Conservation (phyloP, 2,329 filamentous ascomycete species). For the Alternaria incomplexa region DNA sequence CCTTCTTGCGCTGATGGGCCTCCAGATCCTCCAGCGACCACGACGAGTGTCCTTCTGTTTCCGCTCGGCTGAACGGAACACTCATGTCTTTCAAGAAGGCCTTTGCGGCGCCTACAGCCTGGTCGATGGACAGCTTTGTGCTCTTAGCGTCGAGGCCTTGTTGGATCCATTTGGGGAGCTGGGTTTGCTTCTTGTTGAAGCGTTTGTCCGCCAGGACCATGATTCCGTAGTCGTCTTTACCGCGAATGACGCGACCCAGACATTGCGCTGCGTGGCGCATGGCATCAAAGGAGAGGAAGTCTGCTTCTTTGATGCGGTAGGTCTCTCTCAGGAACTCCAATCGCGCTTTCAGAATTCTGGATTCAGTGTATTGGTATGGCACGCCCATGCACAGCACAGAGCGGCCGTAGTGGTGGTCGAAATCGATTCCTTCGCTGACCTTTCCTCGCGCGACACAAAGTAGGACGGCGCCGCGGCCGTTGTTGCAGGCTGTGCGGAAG, state of each 20-base stretch:
- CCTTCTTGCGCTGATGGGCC: conserved; percentile 76
- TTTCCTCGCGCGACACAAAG: conserved; percentile 96
- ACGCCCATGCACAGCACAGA: conserved; percentile 96
- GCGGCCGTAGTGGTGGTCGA: conserved; percentile 96
- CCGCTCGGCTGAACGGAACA: conserved; percentile 79
- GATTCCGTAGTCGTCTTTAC: conserved; percentile 99
- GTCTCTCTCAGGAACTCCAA: conserved; percentile 97
- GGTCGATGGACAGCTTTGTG: conserved; percentile 90
- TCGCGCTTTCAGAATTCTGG: conserved; percentile 91
- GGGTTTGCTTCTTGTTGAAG: conserved; percentile 87
- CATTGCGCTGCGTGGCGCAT: conserved; percentile 99
- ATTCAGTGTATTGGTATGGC: conserved; percentile 98
- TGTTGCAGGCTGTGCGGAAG: conserved; percentile 96
- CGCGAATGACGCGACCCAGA: conserved; percentile 88
- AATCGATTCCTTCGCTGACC: conserved; percentile 97
- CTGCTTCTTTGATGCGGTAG: conserved; percentile 94
- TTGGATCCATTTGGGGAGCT: conserved; percentile 96
- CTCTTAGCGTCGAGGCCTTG: conserved; percentile 85
- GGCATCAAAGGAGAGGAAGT: conserved; percentile 97
- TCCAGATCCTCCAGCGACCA: conserved; percentile 85
- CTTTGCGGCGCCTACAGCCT: conserved; percentile 88
- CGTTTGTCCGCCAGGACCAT: conserved; percentile 96
- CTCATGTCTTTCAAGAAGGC: conserved; percentile 91
- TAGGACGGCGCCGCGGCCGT: conserved; percentile 89
- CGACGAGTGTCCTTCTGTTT: conserved; percentile 91